A percentile compares a stretch with the other conserved stretches of the same genome.
Evolutionary conservation across 257 asterid species (phyloP).

Genomic region (Solanum infundibuliforme): DNA sequence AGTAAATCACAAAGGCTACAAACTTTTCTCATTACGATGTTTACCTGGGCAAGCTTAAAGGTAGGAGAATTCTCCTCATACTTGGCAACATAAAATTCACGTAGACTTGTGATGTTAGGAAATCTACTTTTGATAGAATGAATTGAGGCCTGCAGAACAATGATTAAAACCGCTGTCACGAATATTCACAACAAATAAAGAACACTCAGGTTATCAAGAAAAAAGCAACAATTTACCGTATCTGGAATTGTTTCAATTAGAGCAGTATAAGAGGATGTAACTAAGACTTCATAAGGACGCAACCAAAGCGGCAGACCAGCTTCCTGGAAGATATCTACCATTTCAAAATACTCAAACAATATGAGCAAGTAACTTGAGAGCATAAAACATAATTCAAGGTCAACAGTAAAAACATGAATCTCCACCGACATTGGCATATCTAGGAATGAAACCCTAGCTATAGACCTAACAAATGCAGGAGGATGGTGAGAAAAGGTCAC

Average conservation of each 20-base stretch:
- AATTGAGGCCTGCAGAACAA: constrained; percentile 65
- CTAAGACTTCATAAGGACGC: constrained; percentile 95
- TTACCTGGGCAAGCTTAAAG: constrained; percentile 96
- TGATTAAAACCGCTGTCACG: background rate
- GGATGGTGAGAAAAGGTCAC: background rate
- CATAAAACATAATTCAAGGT: background rate
- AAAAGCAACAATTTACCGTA: constrained; percentile 42
- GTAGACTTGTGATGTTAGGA: constrained; percentile 74
- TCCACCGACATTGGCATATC: background rate
- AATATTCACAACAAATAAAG: background rate
- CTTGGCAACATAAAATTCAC: constrained; percentile 87
- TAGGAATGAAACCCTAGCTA: background rate
- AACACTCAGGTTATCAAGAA: background rate
- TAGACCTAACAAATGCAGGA: background rate
- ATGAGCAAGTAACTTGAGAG: background rate
- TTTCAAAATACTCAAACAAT: constrained; percentile 16
- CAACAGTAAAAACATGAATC: background rate
- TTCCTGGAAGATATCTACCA: constrained; percentile 99
- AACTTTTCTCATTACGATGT: background rate
- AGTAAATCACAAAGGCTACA: background rate
- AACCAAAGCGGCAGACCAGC: constrained; percentile 99
- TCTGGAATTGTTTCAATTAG: constrained; percentile 98
- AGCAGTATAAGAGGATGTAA: constrained; percentile 92
- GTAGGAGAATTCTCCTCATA: constrained; percentile 80
- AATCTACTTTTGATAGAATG: constrained; percentile 95